Base-by-base conservation (phyloP, 768 basidiomycete genomes). In the Tylopilus intermedius region DNA sequence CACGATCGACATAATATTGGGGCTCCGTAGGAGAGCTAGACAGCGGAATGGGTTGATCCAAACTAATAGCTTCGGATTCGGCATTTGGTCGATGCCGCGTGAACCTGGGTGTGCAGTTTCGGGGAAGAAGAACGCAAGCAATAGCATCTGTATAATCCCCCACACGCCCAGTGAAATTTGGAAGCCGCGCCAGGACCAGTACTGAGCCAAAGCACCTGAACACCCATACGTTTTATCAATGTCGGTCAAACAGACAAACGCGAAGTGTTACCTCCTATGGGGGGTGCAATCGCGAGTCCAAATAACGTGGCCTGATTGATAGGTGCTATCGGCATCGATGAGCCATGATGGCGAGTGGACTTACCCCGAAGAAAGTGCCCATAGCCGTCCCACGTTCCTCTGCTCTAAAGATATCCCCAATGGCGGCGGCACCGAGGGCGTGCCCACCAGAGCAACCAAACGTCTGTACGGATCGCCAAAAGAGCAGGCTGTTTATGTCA, bases 41-140 rank as follows among this genome's bases (percentile, higher is more conserved):
- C 79, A 75, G 6, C 63, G 58, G 32, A 89, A 69, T 0, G 86
- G 86, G 61, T 88, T 88, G 21, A 88, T 54, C 61, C 77, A 77
- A 0, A 80, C 69, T 45, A 74, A 69, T 38, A 55, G 51, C 40
- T 52, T 67, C 2, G 57, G 56, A 3, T 60, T 54, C 27, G 49
- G 50, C 3, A 64, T 51, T 54, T 79, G 79, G 49, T 84, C 83
- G 2, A 84, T 70, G 0, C 82, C 79, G 37, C 76, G 71, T 1
- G 75, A 61, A 7, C 80, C 77, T 1, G 86, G 84, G 58, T 84
- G 81, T 46, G 77, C 79, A 2, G 86, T 88, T 59, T 88, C 86
- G 0, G 85, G 86, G n/a, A 86, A 74, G 48, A 74, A 74, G 3
- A 76, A 39, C 1, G 62, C 45, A 30, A 86, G 71, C 5, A 70